Evolutionary conservation across 306 rosid species (phyloP), one percentile per base, ranked within the genome.

Genomic region (Dalbergia oliveri): DNA sequence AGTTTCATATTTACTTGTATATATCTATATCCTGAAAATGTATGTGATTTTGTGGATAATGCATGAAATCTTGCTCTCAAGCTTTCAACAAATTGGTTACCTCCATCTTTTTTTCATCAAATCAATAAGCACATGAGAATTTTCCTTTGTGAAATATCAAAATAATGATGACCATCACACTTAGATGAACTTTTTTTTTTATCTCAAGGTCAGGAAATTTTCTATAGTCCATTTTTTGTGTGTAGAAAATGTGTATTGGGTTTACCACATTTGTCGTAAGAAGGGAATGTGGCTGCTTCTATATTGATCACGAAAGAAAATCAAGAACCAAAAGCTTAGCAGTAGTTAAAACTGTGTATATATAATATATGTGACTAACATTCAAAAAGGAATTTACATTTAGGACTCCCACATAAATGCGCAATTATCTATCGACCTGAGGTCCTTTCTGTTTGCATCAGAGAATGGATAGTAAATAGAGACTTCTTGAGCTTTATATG

Each of bases 1-100:
- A 16, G 53, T 77, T 11, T 53, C 80, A 19, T 75, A 34, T 77
- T 64, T 77, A 59, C 12, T 49, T 21, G n/a, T 78, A 68, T 63
- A 49, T 69, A 59, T 68, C 37, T 9, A 5, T n/a, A 59, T 72
- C 59, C 61, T 58, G 60, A 59, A 69, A 73, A 39, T 59, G 33
- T 11, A 19, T 62, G 65, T 26, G 11, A 61, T 66, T 50, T 41
- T 71, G 73, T 23, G 68, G 26, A 72, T 79, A 23, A 64, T 85
- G 53, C 70, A 9, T 79, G 72, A 68, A 35, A 26, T 50, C 69
- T 68, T 68, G 37, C 73, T 82, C 34, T 69, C 43, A 11, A 49
- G 26, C 9, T 86, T 61, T 60, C 75, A 65, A 66, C 75, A 64
- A 70, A 61, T 56, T 69, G 66, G 37, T 31, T 72, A 15, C 66